These are phyloP conservation scores for Podospora pseudocomata DNA, from an alignment of 495 filamentous ascomycete species.

Conservation along the genomic window DNA sequence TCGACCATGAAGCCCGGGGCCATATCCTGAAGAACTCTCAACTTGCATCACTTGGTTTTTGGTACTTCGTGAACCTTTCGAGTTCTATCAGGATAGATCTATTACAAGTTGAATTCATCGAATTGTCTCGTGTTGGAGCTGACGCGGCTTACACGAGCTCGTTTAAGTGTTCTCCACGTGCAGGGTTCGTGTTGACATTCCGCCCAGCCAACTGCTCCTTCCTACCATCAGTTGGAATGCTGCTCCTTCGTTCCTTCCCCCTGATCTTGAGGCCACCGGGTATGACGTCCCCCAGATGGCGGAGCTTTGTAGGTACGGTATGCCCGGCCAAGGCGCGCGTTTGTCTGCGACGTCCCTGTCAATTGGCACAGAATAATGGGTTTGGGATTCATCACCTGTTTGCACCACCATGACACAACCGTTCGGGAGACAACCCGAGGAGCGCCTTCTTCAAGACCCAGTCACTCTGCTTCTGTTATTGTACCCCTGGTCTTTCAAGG, in stretches of 20 bases:
- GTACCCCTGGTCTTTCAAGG: background rate
- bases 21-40: background rate
- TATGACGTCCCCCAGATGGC: background rate
- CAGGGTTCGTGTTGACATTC: background rate
- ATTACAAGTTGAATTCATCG: background rate
- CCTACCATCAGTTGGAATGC: background rate
- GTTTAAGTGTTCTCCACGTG: background rate
- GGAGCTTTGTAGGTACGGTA: background rate
- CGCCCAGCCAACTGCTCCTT: background rate
- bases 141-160: background rate
- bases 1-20: background rate
- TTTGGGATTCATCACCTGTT: background rate
- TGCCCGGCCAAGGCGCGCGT: conserved; percentile 1
- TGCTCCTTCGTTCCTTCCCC: background rate
- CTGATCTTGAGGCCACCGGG: background rate
- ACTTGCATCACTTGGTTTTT: background rate
- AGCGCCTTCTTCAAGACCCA: background rate
- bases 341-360: background rate
- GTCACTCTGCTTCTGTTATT: conserved; percentile 3
- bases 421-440: background rate
- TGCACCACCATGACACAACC: conserved; percentile 6
- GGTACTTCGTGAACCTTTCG: background rate
- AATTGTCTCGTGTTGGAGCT: background rate
- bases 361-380: background rate
- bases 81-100: background rate